Percentiles rank a stretch among this genome's conserved stretches.
Conservation (phyloP, 768 basidiomycete species). For the Lyophyllum atratum region DNA sequence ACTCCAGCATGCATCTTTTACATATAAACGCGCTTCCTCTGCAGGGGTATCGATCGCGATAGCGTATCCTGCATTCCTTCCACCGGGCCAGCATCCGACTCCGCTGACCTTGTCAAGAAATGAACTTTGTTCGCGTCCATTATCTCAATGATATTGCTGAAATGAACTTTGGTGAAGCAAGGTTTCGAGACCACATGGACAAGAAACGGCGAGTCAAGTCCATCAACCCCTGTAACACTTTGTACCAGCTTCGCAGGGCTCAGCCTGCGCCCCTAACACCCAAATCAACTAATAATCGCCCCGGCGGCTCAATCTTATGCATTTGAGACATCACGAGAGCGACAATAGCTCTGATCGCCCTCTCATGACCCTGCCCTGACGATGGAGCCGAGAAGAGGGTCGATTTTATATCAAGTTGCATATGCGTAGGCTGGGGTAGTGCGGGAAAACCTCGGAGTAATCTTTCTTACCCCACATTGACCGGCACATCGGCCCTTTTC, state of each 20-base stretch:
- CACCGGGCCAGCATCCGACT: too few relatives aligned
- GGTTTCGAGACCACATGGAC: background rate
- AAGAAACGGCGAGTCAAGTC: background rate
- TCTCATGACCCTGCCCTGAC: background rate
- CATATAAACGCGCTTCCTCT: too few relatives aligned
- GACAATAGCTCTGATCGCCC: background rate
- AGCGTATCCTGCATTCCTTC: too few relatives aligned
- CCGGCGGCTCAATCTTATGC: background rate
- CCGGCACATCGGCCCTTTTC: background rate
- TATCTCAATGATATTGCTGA: too few relatives aligned
- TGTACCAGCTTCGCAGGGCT: background rate
- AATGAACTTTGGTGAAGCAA: too few relatives aligned
- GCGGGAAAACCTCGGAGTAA: conserved; percentile 9
- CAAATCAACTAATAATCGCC: background rate
- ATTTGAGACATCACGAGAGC: background rate
- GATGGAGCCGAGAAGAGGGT: too few relatives aligned
- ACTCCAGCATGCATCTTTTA: too few relatives aligned
- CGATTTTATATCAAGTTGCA: background rate
- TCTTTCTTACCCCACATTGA: background rate
- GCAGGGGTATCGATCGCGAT: too few relatives aligned
- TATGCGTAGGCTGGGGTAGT: background rate
- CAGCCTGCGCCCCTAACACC: background rate
- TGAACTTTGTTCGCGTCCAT: too few relatives aligned
- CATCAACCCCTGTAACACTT: background rate
- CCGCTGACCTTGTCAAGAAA: too few relatives aligned